Evolutionary conservation across 371 early-diverging fungal species (phyloP).

Genomic region (Amoeboaphelidium protococcarum): DNA sequence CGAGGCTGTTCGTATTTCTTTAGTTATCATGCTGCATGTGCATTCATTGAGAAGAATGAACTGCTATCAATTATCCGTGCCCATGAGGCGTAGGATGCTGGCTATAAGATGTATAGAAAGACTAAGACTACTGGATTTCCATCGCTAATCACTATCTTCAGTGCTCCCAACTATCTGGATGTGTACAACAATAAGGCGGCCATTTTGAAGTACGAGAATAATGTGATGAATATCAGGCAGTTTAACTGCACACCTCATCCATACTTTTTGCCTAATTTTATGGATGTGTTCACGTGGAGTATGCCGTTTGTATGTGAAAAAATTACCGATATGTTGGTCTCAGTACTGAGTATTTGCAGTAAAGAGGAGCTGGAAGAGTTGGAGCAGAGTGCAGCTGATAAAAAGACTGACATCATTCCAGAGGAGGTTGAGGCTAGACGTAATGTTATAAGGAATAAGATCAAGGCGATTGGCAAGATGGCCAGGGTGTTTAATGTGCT

Average conservation of each 20-base stretch:
- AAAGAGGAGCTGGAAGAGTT: slow-evolving; percentile 26
- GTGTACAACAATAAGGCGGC: slow-evolving; percentile 94
- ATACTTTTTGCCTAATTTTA: slow-evolving; percentile 84
- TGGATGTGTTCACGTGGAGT: slow-evolving; percentile 94
- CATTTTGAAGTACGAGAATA: slow-evolving; percentile 80
- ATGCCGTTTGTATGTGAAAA: slow-evolving; percentile 95
- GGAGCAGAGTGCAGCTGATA: slow-evolving; percentile 27
- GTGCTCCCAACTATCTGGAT: slow-evolving; percentile 90
- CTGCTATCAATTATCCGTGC: slow-evolving; percentile 80
- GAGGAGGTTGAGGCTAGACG: slow-evolving; percentile 32
- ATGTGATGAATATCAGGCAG: slow-evolving; percentile 85
- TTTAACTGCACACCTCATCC: slow-evolving; percentile 67
- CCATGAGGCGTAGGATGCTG: slow-evolving; percentile 94
- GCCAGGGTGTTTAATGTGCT: slow-evolving; percentile 61
- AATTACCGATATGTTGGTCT: slow-evolving; percentile 78
- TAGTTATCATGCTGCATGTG: slow-evolving; percentile 63
- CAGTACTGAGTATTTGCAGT: slow-evolving; percentile 68
- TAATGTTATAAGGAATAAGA: slow-evolving; percentile 58
- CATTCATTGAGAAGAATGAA: slow-evolving; percentile 76
- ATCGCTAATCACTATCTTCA: slow-evolving; percentile 86
- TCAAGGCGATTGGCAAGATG: slow-evolving; percentile 69
- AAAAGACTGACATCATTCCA: slow-evolving; percentile 1
- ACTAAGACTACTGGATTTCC: slow-evolving; percentile 78
- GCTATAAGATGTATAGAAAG: slow-evolving; percentile 75
- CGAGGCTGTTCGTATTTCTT: slow-evolving; percentile 84